Conservation (phyloP, 2,329 filamentous ascomycete species). For the Albifimbria verrucaria region DNA sequence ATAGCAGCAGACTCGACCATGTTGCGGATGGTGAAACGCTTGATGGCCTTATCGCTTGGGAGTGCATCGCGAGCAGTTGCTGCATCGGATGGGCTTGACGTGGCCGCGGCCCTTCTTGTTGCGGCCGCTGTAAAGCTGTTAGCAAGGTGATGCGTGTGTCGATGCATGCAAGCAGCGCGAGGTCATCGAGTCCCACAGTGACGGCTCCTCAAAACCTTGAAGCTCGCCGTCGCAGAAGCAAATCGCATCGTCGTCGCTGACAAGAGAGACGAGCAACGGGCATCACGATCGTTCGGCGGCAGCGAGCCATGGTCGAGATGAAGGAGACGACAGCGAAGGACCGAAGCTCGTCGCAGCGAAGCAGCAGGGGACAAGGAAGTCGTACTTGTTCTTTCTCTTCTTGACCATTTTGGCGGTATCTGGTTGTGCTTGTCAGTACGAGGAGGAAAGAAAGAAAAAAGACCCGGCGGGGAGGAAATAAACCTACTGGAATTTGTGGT, state of each 20-base stretch:
- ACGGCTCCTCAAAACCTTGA: neutral
- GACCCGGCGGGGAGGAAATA: constrained; percentile 14
- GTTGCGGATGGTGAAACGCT: constrained; percentile 99
- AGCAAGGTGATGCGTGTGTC: constrained; percentile 8
- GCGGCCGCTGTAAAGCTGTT: constrained; percentile 66
- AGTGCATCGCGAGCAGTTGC: constrained; percentile 76
- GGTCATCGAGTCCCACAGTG: neutral
- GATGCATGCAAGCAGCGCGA: neutral
- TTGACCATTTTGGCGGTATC: constrained; percentile 66
- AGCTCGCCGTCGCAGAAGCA: neutral
- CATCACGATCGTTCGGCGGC: neutral
- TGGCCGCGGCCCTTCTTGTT: constrained; percentile 99
- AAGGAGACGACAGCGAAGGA: neutral
- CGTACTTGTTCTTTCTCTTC: constrained; percentile 69
- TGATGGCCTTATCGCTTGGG: constrained; percentile 99
- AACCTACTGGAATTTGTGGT: constrained; percentile 26
- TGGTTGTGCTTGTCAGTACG: constrained; percentile 34
- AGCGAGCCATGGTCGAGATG: neutral
- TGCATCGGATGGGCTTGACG: constrained; percentile 94
- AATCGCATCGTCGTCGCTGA: constrained; percentile 13
- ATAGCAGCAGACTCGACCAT: constrained; percentile 99
- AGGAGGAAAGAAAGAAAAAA: constrained; percentile 16
- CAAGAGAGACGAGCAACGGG: constrained; percentile 5
- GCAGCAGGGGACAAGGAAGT: constrained; percentile 14
- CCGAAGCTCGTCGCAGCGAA: neutral